These are phyloP conservation scores for Ogataea nakhonphanomensis DNA, from an alignment of 805 yeast species.

Conservation along the genomic window DNA sequence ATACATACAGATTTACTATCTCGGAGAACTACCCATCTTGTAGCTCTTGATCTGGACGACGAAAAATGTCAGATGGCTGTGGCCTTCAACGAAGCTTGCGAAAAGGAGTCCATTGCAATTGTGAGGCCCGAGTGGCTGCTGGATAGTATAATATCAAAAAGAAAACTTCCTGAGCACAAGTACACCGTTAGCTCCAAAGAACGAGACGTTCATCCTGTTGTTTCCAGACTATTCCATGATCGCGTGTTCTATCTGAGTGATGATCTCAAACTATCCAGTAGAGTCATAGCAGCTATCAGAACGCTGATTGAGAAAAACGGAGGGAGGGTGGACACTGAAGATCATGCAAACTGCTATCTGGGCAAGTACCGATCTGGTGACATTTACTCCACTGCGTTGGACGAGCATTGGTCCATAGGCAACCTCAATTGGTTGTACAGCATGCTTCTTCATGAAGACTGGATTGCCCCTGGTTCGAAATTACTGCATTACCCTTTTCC, in stretches of 20 bases:
- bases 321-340: conserved; percentile 41
- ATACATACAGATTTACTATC: conserved; percentile 59
- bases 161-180: conserved; percentile 48
- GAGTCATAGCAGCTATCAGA: conserved; percentile 38
- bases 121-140: conserved; percentile 82
- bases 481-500: conserved; percentile 72
- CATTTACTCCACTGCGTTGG: conserved; percentile 47
- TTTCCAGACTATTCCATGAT: conserved; percentile 35
- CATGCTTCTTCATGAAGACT: conserved; percentile 52
- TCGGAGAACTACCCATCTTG: conserved; percentile 72
- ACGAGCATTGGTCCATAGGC: conserved; percentile 47
- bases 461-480: conserved; percentile 49
- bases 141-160: conserved; percentile 55
- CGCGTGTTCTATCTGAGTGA: conserved; percentile 48
- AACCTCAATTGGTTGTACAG: conserved; percentile 74
- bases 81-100: conserved; percentile 26
- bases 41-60: conserved; percentile 51
- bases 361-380: conserved; percentile 62
- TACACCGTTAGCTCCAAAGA: conserved; percentile 40
- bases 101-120: conserved; percentile 44
- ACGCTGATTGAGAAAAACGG: conserved; percentile 50
- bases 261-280: conserved; percentile 54
- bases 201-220: not conserved
- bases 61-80: conserved; percentile 41
- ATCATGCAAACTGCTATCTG: conserved; percentile 43